Conservation (phyloP, 768 basidiomycete species). For the Chiua virens region DNA sequence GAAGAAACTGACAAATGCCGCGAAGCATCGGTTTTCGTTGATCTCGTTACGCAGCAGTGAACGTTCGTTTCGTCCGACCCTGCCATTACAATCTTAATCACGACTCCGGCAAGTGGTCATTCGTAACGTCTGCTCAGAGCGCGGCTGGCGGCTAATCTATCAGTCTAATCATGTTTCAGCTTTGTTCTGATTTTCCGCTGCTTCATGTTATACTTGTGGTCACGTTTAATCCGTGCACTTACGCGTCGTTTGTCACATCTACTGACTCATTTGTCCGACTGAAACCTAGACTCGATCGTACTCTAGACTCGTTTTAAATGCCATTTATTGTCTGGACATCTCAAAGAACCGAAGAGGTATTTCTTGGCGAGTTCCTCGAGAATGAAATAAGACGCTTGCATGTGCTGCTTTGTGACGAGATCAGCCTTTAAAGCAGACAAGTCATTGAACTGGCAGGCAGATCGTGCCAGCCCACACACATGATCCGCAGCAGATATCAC, state of each 20-base stretch:
- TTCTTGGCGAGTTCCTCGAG: conserved; percentile 8
- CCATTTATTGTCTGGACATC: neutral
- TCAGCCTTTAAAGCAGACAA: too few relatives aligned
- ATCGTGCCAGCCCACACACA: too few relatives aligned
- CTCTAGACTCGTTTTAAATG: conserved; percentile 3
- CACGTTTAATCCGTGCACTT: neutral
- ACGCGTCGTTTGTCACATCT: conserved; percentile 1
- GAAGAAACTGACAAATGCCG: conserved; percentile 6
- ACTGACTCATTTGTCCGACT: neutral
- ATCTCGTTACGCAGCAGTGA: conserved; percentile 12
- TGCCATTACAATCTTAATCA: conserved; percentile 16
- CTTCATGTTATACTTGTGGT: neutral
- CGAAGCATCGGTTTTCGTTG: conserved; percentile 16
- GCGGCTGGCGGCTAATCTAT: neutral
- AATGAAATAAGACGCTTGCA: too few relatives aligned
- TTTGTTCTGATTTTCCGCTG: conserved; percentile 15
- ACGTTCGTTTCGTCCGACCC: conserved; percentile 13
- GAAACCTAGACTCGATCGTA: neutral
- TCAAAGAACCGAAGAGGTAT: neutral
- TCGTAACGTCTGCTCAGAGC: too few relatives aligned
- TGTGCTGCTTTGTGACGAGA: too few relatives aligned
- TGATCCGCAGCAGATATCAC: too few relatives aligned
- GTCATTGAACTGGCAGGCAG: too few relatives aligned
- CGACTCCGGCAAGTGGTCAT: conserved; percentile 23
- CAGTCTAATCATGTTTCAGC: conserved; percentile 8